Evolutionary conservation across 768 basidiomycete species (phyloP), one percentile per base, ranked within the genome.

Genomic region (Mycena rebaudengoi): DNA sequence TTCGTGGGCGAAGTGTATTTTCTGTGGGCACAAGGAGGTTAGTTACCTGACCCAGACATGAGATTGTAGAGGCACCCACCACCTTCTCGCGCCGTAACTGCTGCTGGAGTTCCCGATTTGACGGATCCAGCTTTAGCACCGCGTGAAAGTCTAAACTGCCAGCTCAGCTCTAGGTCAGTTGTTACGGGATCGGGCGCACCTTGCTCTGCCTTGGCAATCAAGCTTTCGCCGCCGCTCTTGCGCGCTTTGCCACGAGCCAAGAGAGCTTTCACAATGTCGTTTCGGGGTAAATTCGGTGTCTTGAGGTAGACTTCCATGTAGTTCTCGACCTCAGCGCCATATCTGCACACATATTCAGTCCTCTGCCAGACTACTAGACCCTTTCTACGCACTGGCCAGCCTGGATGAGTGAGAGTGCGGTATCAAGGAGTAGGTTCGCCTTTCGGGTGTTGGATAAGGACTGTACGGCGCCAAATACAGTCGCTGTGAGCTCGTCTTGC

Each of bases 301-400:
- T 82, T 78, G 45, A 91, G 72, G 69, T 88, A 90, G 18, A 90
- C 86, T 16, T 91, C 88, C 25, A 90, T 69, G 69, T 88, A 90
- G 46, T 82, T 85, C 72, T 89, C 89, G 26, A 90, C 88, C 28
- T 88, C 83, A 39, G 80, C 76, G 16, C 87, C 88, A 77, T 88
- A 90, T 68, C 89, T 91, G 64, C 29, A 20, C 54, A 46, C 50
- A 32, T 25, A 8, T 23, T 62, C 40, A 61, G 57, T 29, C 11
- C 25, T 29, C 60, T 45, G 37, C 54, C 20, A 49, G 40, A 21
- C 39, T 54, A 21, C 44, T 32, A 58, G 45, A 46, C 32, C 43
- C 32, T 29, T 29, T 16, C 3, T 14, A 76, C 84, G 70, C 70
- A 86, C 85, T 79, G 79, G 66, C 85, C 85, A 56, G 80, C 79